Conservation (phyloP, 2,329 filamentous ascomycete genomes). For the Ceratocystis diversiconidia region DNA sequence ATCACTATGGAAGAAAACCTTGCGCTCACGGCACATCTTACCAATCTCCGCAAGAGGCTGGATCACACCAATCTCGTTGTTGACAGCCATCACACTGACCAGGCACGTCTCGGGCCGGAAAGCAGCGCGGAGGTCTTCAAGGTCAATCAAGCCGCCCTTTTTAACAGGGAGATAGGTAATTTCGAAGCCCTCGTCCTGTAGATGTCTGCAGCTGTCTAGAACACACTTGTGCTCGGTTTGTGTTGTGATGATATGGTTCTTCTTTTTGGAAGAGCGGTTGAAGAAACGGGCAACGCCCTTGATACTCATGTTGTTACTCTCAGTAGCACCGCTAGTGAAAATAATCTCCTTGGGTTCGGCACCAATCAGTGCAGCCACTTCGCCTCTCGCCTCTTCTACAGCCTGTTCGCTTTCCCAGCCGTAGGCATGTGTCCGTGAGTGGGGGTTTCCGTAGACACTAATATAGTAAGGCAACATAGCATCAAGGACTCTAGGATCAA, state of each 20-base stretch:
- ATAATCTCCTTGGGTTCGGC: constrained; percentile 97
- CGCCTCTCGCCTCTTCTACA: constrained; percentile 69
- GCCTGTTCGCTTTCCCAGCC: constrained; percentile 97
- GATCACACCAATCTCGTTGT: constrained; percentile 99
- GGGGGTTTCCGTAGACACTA: constrained; percentile 88
- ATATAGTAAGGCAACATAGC: constrained; percentile 93
- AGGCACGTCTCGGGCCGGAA: constrained; percentile 83
- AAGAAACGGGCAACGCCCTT: constrained; percentile 97
- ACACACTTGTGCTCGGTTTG: constrained; percentile 99
- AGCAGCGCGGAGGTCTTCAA: constrained; percentile 73
- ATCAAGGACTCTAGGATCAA: constrained; percentile 87
- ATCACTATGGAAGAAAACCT: constrained; percentile 97
- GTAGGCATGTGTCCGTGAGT: constrained; percentile 93
- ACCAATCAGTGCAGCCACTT: constrained; percentile 77
- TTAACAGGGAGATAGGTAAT: constrained; percentile 93
- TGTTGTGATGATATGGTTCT: constrained; percentile 91
- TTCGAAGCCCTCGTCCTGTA: constrained; percentile 93
- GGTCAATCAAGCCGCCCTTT: constrained; percentile 67
- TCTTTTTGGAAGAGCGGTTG: constrained; percentile 86
- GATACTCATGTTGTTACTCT: constrained; percentile 99
- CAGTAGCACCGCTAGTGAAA: constrained; percentile 93
- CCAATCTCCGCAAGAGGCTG: constrained; percentile 91
- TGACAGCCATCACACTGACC: constrained; percentile 97
- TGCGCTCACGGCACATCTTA: constrained; percentile 75
- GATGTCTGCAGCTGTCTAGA: constrained; percentile 86